These are phyloP conservation scores for Globisporangium megalacanthum DNA, from an alignment of 352 stramenopile genomes.

Conservation along the genomic window DNA sequence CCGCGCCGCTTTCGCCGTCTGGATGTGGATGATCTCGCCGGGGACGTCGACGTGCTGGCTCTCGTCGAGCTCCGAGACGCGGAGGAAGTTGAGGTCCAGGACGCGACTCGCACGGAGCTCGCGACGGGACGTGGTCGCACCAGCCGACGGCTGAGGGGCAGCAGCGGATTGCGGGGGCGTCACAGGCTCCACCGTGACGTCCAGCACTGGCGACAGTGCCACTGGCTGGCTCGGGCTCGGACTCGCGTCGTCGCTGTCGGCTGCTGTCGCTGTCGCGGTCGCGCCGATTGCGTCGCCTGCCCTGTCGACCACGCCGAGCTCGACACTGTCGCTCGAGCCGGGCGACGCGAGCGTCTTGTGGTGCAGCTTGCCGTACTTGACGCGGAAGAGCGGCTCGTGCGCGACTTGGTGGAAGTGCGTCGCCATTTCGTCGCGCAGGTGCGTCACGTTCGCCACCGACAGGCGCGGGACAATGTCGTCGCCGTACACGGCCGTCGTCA, in stretches of 20 bases:
- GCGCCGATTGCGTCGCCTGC: background rate
- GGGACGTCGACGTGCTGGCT: slow-evolving; percentile 63
- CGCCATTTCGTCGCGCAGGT: slow-evolving; percentile 65
- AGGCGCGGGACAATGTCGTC: slow-evolving; percentile 68
- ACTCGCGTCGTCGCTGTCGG: slow-evolving; percentile 7
- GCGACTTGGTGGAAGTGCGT: slow-evolving; percentile 62
- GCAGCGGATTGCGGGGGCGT: too few species aligned
- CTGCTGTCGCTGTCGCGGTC: background rate
- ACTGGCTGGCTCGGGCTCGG: background rate
- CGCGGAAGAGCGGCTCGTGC: slow-evolving; percentile 46
- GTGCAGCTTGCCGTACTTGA: slow-evolving; percentile 40
- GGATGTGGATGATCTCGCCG: slow-evolving; percentile 66
- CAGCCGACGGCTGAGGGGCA: background rate
- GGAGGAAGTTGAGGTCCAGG: slow-evolving; percentile 28
- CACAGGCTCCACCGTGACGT: too few species aligned
- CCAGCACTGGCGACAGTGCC: background rate
- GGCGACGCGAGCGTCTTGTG: slow-evolving; percentile 29
- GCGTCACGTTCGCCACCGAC: slow-evolving; percentile 60
- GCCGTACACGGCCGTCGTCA: slow-evolving; percentile 64
- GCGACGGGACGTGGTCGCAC: background rate
- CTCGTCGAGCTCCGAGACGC: slow-evolving; percentile 30
- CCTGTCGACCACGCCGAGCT: background rate
- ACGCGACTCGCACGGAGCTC: slow-evolving; percentile 8
- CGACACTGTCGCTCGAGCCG: slow-evolving; percentile 8
- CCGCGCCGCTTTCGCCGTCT: slow-evolving; percentile 45